A percentile compares a stretch with the other conserved stretches of the same genome.
phyloP scores from a whole-genome alignment of 768 basidiomycete species.

The Psilocybe cubensis region DNA sequence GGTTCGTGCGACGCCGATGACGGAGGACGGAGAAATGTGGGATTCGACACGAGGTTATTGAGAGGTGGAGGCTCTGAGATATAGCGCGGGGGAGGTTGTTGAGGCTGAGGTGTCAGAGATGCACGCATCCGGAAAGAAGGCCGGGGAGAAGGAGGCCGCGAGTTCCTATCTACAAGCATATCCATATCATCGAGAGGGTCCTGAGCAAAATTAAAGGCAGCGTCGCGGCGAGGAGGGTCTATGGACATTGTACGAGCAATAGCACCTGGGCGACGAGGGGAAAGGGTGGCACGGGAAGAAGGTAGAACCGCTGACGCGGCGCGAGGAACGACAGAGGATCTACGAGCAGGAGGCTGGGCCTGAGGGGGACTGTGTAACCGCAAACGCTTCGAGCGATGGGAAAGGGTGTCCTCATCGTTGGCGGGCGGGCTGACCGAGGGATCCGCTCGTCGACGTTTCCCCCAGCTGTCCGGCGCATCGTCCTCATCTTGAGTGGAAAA shows the following conservation, averaged over 20 bases:
- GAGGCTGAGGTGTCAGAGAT: constrained; percentile 73
- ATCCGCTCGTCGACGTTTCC: constrained; percentile 57
- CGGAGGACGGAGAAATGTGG: constrained; percentile 69
- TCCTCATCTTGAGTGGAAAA: constrained; percentile 53
- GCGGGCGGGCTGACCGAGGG: constrained; percentile 23
- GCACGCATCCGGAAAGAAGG: constrained; percentile 66
- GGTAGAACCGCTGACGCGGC: constrained; percentile 29
- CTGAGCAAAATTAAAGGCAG: constrained; percentile 42
- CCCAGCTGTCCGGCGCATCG: constrained; percentile 39
- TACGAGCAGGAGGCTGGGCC: constrained; percentile 46
- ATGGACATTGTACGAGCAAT: constrained; percentile 71
- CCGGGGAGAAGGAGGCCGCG: constrained; percentile 52
- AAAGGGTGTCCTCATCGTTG: neutral
- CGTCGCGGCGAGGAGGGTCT: constrained; percentile 60
- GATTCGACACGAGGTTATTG: constrained; percentile 61
- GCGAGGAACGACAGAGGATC: constrained; percentile 29
- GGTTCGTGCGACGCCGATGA: constrained; percentile 40
- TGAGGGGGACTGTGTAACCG: constrained; percentile 60
- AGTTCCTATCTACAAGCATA: constrained; percentile 48
- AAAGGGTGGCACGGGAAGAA: constrained; percentile 41
- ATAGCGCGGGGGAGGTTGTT: constrained; percentile 39
- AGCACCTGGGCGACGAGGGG: constrained; percentile 44
- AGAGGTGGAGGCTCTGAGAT: constrained; percentile 74
- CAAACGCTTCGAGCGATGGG: constrained; percentile 52
- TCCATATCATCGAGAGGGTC: constrained; percentile 37